phyloP scores from a whole-genome alignment of 2,329 filamentous ascomycete species.

The Zelopaecilomyces penicillatus region DNA sequence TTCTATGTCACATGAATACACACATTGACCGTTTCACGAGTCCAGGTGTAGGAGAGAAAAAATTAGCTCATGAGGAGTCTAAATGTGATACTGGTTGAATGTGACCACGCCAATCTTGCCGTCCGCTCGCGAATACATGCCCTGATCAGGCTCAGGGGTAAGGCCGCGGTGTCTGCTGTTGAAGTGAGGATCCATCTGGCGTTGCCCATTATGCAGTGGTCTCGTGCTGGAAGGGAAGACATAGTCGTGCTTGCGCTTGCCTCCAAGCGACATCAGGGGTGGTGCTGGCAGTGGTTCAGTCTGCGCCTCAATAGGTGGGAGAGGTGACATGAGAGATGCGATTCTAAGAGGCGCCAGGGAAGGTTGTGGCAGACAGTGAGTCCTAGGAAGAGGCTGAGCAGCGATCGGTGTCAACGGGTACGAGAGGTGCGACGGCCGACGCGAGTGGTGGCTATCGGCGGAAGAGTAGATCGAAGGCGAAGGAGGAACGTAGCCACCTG shows the following conservation, averaged over 20 bases:
- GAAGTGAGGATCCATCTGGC: slow-evolving; percentile 27
- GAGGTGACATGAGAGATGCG: slow-evolving; percentile 24
- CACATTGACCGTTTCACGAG: slow-evolving; percentile 11
- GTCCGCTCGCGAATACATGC: slow-evolving; percentile 27
- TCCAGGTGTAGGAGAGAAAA: slow-evolving; percentile 8
- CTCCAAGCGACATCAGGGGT: slow-evolving; percentile 20
- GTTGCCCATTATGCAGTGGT: slow-evolving; percentile 29
- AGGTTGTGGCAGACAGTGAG: slow-evolving; percentile 10
- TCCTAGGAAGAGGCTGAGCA: slow-evolving; percentile 17
- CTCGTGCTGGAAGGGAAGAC: slow-evolving; percentile 24
- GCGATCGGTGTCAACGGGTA: slow-evolving; percentile 20
- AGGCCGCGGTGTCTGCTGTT: slow-evolving; percentile 14
- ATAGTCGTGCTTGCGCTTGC: slow-evolving; percentile 29
- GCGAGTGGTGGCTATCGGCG: slow-evolving; percentile 19
- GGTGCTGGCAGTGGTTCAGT: slow-evolving; percentile 19
- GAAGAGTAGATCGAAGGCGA: slow-evolving; percentile 26
- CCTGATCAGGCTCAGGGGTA: slow-evolving; percentile 21
- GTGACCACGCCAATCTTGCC: slow-evolving; percentile 22
- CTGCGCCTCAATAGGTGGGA: slow-evolving; percentile 28
- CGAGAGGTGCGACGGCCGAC: slow-evolving; percentile 22
- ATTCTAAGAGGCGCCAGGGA: slow-evolving; percentile 31
- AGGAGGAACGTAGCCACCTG: slow-evolving; percentile 29
- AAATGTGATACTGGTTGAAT: slow-evolving; percentile 21
- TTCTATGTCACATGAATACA: too few relatives aligned
- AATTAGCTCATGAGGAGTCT: background rate